Percentiles rank a stretch among this genome's conserved stretches.
Evolutionary conservation across 371 early-diverging fungal genomes (phyloP).

Genomic region (Chytridium lagenaria): DNA sequence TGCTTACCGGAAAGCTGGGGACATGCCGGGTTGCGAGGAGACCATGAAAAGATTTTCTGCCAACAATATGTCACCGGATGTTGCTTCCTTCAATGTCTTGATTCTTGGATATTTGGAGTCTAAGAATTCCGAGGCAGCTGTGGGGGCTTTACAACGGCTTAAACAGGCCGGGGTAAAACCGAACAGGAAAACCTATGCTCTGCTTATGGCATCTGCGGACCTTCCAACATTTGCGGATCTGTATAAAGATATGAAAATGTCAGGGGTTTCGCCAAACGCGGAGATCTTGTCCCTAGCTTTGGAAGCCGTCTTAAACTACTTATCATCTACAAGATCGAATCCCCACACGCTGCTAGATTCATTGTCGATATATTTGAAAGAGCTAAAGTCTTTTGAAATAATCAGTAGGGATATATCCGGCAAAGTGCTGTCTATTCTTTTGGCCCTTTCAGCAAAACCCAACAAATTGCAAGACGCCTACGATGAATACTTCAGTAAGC

Average conservation of each 20-base stretch:
- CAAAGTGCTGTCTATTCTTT: too few relatives aligned
- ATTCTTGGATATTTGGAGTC: slow-evolving; percentile 7
- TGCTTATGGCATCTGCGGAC: too few relatives aligned
- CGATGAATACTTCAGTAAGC: too few relatives aligned
- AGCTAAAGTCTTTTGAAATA: too few relatives aligned
- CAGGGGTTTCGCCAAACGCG: background rate
- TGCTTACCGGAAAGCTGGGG: slow-evolving; percentile 17
- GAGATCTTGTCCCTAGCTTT: background rate
- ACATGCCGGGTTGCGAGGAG: background rate
- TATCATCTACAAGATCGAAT: background rate
- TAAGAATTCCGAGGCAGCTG: background rate
- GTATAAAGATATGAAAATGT: background rate
- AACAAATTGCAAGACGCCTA: too few relatives aligned
- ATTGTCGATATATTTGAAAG: background rate
- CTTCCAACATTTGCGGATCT: background rate
- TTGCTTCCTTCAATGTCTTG: slow-evolving; percentile 25
- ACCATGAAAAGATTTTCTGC: slow-evolving; percentile 8
- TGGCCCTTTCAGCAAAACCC: too few relatives aligned
- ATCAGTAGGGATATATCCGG: too few relatives aligned
- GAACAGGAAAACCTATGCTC: too few relatives aligned
- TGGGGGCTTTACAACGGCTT: background rate
- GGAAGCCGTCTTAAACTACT: background rate
- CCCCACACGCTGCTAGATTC: background rate
- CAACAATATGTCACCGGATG: background rate
- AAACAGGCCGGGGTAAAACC: background rate